Base-by-base conservation (phyloP, 2,329 filamentous ascomycete species). In the Aspergillus fructus region DNA sequence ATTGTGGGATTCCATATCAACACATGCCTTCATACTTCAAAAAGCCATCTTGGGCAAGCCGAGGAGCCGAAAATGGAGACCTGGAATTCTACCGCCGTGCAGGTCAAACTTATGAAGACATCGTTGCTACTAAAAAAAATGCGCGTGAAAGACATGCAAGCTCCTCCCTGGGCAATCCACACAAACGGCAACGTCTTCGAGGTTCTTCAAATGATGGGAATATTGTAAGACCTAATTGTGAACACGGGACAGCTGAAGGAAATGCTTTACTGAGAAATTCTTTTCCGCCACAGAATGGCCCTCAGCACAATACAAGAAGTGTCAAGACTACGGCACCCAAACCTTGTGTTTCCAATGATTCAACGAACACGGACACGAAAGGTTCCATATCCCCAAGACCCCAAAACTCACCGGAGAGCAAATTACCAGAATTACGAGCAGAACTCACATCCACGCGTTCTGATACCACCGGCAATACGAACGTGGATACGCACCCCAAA, bases 21-120 rank as follows among this genome's bases (percentile, higher is more conserved):
- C 52, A n/a, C 9, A 74, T 74, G 74, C 76, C 77, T 40, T 79
- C 78, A 1, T 76, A 85, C 17, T 86, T 86, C 72, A 85, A 81
- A 50, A 83, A 81, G 61, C 79, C 82, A 47, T 71, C 76, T 21
- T 82, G 80, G 78, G 77, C 80, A n/a, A 71, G 67, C 24, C 68
- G 73, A 23, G 67, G 67, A 30, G 73, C 77, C 58, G 68, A 72
- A 24, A 59, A 62, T n/a, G 64, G 71, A 27, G 63, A 65, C 9
- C 41, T 72, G 12, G 76, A 79, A 11, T 78, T 83, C 59, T 84
- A 83, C 62, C 78, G 78, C 40, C 77, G 79, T 51, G 76, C 77
- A 34, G 73, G 76, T 56, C 77, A 80, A 49, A 70, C 78, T 3
- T 81, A 79, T 61, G 71, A 74, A 9, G 76, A 79, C 58, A 76